Conservation (phyloP, 2,329 filamentous ascomycete genomes). For the Diplodia corticola region DNA sequence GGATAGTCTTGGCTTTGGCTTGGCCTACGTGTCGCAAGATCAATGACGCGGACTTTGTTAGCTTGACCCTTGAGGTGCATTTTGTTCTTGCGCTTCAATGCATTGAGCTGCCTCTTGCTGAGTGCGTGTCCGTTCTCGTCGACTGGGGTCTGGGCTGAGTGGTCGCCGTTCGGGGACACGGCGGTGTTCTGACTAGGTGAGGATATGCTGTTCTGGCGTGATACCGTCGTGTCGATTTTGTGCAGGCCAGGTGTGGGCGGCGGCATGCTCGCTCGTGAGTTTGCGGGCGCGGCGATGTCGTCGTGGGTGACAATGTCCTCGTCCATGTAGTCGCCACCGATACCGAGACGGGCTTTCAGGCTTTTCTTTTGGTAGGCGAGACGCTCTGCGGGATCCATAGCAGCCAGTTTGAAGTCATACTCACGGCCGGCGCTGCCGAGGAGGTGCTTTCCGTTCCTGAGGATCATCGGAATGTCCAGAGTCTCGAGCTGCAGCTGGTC, state of each 20-base stretch:
- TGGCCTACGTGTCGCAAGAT: constrained; percentile 70
- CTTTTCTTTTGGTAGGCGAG: constrained; percentile 89
- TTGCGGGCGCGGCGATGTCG: constrained; percentile 52
- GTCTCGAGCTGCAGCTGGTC: constrained; percentile 70
- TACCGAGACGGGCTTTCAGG: constrained; percentile 74
- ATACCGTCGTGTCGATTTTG: constrained; percentile 54
- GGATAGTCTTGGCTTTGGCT: constrained; percentile 63
- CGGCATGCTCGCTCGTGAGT: constrained; percentile 26
- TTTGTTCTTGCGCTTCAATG: constrained; percentile 91
- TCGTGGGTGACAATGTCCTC: constrained; percentile 74
- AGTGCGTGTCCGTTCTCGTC: constrained; percentile 60
- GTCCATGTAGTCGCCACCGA: constrained; percentile 80
- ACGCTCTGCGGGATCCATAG: constrained; percentile 77
- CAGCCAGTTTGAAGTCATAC: constrained; percentile 80
- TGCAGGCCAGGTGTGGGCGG: constrained; percentile 42
- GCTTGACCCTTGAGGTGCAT: constrained; percentile 84
- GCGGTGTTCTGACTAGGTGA: constrained; percentile 40
- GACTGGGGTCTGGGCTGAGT: constrained; percentile 43
- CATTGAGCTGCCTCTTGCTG: constrained; percentile 91
- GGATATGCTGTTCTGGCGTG: constrained; percentile 48
- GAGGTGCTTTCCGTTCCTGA: constrained; percentile 81
- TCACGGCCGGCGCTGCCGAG: constrained; percentile 78
- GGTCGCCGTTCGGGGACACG: constrained; percentile 48
- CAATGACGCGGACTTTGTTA: constrained; percentile 85
- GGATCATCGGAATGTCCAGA: constrained; percentile 75